phyloP scores from a whole-genome alignment of 768 basidiomycete genomes.

The Russula abietina region DNA sequence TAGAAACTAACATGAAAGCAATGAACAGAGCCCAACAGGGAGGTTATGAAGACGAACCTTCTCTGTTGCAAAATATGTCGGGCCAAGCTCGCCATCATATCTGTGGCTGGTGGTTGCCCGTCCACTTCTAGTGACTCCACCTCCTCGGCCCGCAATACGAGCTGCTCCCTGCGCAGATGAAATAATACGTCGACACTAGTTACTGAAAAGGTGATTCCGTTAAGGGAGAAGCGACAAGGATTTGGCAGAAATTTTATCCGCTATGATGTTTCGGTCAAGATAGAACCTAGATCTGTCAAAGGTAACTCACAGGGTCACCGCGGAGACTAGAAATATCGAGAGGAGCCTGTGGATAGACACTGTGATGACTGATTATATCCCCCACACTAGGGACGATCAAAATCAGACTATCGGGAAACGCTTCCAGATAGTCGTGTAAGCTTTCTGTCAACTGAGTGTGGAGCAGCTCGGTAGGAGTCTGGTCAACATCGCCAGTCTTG shows the following conservation, averaged over 20 bases:
- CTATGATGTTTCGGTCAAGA: constrained; percentile 36
- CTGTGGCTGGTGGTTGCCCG: constrained; percentile 45
- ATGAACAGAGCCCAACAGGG: background rate
- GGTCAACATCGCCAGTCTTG: constrained; percentile 65
- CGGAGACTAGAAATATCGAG: constrained; percentile 38
- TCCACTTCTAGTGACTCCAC: constrained; percentile 40
- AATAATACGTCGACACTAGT: constrained; percentile 87
- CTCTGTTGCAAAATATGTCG: constrained; percentile 82
- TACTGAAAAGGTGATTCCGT: constrained; percentile 71
- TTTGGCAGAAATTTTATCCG: constrained; percentile 79
- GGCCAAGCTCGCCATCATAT: constrained; percentile 73
- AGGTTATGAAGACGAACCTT: constrained; percentile 44
- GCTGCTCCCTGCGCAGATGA: constrained; percentile 82
- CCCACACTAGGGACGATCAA: constrained; percentile 77
- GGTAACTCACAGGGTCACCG: constrained; percentile 46
- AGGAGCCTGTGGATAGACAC: constrained; percentile 79
- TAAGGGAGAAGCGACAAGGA: constrained; percentile 78
- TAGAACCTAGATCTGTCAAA: background rate
- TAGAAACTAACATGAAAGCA: constrained; percentile 63
- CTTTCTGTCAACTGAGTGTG: constrained; percentile 51
- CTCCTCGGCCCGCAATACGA: constrained; percentile 60
- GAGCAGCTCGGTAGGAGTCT: constrained; percentile 64
- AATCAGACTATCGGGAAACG: constrained; percentile 63
- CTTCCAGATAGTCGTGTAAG: constrained; percentile 50
- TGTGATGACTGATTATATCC: constrained; percentile 73